Conservation (phyloP, 2,329 filamentous ascomycete genomes). For the Xylogone sp. region DNA sequence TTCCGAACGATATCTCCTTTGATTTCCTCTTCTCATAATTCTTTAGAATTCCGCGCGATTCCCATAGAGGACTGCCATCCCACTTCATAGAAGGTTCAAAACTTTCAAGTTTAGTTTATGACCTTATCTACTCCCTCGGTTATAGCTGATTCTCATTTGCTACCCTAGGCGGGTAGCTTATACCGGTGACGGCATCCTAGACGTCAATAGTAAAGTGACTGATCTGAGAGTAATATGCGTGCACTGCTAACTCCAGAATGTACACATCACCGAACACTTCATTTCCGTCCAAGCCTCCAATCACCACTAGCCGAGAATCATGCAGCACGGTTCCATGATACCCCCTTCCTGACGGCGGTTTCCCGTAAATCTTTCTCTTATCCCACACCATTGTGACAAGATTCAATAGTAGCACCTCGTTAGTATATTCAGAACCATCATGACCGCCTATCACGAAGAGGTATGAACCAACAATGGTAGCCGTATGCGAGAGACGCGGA, state of each 20-base stretch:
- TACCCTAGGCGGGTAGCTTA: no score
- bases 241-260: constrained; percentile 64
- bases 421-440: constrained; percentile 66
- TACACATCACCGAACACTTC: constrained; percentile 67
- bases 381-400: constrained; percentile 75
- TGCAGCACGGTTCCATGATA: constrained; percentile 66
- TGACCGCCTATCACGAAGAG: constrained; percentile 68
- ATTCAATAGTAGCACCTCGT: constrained; percentile 65
- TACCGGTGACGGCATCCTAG: no score
- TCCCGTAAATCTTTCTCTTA: constrained; percentile 59
- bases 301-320: constrained; percentile 59
- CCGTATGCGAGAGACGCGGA: constrained; percentile 63
- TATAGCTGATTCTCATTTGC: no score
- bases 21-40: no score
- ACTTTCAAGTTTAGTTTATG: no score
- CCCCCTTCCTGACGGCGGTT: constrained; percentile 58
- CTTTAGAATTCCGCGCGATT: no score
- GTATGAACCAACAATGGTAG: constrained; percentile 66
- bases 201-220: constrained; percentile 70
- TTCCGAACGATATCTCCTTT: no score
- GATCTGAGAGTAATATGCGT: constrained; percentile 71
- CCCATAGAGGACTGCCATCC: no score
- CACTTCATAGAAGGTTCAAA: no score
- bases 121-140: no score
- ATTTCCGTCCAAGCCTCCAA: constrained; percentile 65